These are phyloP conservation scores for Apiotrichum sp. DNA, from an alignment of 1,284 basidiomycete species.

Conservation along the genomic window DNA sequence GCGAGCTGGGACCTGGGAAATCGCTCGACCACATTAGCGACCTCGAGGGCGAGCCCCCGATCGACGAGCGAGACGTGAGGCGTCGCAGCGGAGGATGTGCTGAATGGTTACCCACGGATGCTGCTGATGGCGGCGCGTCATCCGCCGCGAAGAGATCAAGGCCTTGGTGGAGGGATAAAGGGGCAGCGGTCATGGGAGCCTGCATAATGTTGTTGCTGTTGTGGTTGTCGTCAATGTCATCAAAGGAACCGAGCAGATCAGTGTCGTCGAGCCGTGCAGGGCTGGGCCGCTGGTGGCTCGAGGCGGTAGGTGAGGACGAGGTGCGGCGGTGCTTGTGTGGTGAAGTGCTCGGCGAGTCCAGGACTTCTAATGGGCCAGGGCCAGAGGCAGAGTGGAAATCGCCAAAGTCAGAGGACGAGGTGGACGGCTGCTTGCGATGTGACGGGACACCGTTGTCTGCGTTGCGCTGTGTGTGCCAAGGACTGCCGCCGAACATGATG, in stretches of 20 bases:
- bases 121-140: constrained; percentile 1
- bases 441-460: background rate
- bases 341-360: too few relatives aligned
- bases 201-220: too few relatives aligned
- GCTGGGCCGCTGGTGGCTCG: background rate
- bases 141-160: constrained; percentile 7
- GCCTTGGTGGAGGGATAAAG: background rate
- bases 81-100: background rate
- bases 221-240: constrained; percentile 16
- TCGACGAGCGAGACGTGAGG: background rate
- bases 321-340: too few relatives aligned
- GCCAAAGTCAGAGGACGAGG: constrained; percentile 18
- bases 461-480: background rate
- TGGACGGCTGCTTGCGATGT: background rate
- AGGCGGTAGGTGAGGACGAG: background rate
- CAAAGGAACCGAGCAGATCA: constrained; percentile 36
- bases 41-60: background rate
- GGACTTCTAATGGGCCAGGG: too few relatives aligned
- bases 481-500: background rate
- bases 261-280: constrained; percentile 10
- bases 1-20: constrained; percentile 32
- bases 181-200: background rate
- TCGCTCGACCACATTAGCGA: background rate
- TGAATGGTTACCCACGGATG: background rate
- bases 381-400: constrained; percentile 14